Percentiles rank a stretch among this genome's conserved stretches.
phyloP scores from a whole-genome alignment of 2,329 filamentous ascomycete genomes.

The Colletotrichum sp. region DNA sequence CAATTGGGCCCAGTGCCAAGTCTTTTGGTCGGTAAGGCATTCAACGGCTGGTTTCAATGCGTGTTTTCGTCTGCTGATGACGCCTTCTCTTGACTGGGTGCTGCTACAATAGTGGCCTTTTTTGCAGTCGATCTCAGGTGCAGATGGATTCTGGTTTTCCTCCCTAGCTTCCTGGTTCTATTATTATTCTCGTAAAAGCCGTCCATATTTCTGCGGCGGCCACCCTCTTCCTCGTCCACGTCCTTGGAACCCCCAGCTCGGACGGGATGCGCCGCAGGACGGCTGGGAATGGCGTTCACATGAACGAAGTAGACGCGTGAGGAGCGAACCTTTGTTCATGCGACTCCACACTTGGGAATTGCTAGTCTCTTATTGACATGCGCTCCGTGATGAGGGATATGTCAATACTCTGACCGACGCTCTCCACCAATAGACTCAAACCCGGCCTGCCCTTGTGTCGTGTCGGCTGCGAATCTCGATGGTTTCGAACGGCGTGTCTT shows the following conservation, averaged over 20 bases:
- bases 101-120: not conserved
- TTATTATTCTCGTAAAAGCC: not conserved
- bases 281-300: not conserved
- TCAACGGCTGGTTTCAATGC: not conserved
- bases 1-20: not conserved
- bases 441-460: not conserved
- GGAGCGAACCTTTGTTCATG: not conserved
- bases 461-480: not conserved
- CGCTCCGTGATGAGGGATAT: not conserved
- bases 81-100: not conserved
- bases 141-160: not conserved
- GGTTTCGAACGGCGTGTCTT: not conserved
- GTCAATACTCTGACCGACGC: not conserved
- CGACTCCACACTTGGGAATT: not conserved
- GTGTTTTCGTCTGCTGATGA: not conserved
- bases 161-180: not conserved
- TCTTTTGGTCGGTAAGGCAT: not conserved
- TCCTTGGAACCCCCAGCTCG: not conserved
- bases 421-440: not conserved
- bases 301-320: not conserved
- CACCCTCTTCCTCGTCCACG: not conserved
- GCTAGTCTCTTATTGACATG: not conserved
- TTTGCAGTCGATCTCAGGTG: not conserved
- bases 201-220: fast-evolving
- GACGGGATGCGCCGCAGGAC: not conserved